Evolutionary conservation across 176 grass and related monocot genomes (phyloP), one percentile per base, ranked within the genome.

Genomic region (Lolium rigidum): DNA sequence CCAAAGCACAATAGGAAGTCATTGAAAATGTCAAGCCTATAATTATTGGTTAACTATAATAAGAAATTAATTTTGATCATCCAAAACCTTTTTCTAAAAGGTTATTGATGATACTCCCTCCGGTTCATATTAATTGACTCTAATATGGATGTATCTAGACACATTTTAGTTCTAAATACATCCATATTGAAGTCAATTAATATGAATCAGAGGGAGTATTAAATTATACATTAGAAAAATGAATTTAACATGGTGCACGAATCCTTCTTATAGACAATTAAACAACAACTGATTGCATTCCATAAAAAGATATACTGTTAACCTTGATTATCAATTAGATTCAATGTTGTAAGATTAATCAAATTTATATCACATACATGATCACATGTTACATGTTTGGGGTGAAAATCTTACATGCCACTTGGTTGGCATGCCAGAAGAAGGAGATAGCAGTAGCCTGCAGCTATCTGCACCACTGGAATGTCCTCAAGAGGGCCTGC

Each of bases 361-460:
- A 28, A 54, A 62, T 10, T 11, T 46, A 73, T 80, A 74, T 63
- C 26, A 61, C 31, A 35, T 35, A 35, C 2, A 35, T 35, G 31
- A 35, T 35, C 31, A 35, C n/a, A 63, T 17, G 46, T 70, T 20
- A 20, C 13, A 20, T 51, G 13, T 46, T 76, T 44, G 26, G 60
- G 79, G 41, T 48, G 66, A 81, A 59, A 62, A 82, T 58, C 87
- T 94, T 89, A 97, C 95, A 97, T 93, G 90, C 95, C 92, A 48
- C 74, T 93, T 60, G 95, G 92, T 78, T 97, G 85, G 82, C 95
- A 94, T 59, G 92, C 87, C 78, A 97, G 28, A 46, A 91, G 89
- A 55, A 94, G 90, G 50, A 97, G 92, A 87, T 94, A 97, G 82
- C 92, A 97, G 58, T 97, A 97, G 64, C 95, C 90, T 51, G 90